Base-by-base conservation (phyloP, 768 basidiomycete species). In the Boletus insuetus region DNA sequence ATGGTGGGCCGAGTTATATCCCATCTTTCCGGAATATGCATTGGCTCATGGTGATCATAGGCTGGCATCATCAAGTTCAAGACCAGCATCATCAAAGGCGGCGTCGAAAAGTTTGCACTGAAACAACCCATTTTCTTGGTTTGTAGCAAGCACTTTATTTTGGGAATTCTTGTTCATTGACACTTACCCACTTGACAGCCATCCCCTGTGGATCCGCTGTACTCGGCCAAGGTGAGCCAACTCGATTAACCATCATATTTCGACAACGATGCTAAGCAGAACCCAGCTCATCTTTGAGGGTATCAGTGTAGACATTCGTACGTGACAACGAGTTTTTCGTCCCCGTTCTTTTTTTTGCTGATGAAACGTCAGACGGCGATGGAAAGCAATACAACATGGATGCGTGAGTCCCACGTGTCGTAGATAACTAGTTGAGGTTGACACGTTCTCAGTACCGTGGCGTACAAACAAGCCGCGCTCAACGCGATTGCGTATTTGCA, bases 381-480 rank as follows among this genome's bases (percentile, higher is more conserved):
- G 87, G 87, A 12, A 84, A 79, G 56, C 87, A 89, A 68, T 86
- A 88, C 69, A 77, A 83, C 64, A 90, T 90, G 88, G 85, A 87
- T 61, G 83, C 86, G 80, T 87, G 68, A 63, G 81, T 60, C 4
- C 8, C 1, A 31, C 11, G 19, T 42, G 35, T 41, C 16, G 2
- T n/a, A 13, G 16, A 44, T 13, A 9, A 44, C 32, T 19, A 0
- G 3, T 20, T 20, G 22, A 50, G 7, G 29, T 39, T 46, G 41
- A 43, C 48, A n/a, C 11, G 19, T 20, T 24, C 34, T 31, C 47
- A 86, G 85, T 0, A 82, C 87, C 20, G 85, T 87, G 17, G 88
- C 89, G 3, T 91, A 87, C 67, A 89, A 91, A 65, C 87, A 88
- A 70, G 89, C 89, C 6, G 86, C 89, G 0, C 71, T 89, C 51